Evolutionary conservation across 1,139 yeast genomes (phyloP).

Genomic region (Zygosaccharomyces pseudobailii): DNA sequence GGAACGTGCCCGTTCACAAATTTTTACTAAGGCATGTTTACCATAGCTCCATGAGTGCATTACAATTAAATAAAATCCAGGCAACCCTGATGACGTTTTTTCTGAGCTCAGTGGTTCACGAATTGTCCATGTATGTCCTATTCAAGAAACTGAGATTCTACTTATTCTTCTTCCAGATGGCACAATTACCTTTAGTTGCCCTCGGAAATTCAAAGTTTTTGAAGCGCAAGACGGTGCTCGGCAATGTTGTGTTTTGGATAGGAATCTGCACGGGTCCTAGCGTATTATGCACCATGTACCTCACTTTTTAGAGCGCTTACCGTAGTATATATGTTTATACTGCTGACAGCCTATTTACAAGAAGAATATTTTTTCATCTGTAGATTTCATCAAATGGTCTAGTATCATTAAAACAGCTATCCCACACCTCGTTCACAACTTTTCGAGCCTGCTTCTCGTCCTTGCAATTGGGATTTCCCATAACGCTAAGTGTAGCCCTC

Average conservation of each 20-base stretch:
- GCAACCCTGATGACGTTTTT: constrained; percentile 83
- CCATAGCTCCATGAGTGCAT: constrained; percentile 79
- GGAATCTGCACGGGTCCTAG: constrained; percentile 92
- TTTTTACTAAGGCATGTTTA: constrained; percentile 89
- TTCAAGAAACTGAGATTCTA: constrained; percentile 80
- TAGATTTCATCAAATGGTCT: constrained; percentile 93
- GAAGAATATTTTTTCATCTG: constrained; percentile 15
- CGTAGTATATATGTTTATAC: background rate
- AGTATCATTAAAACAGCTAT: constrained; percentile 89
- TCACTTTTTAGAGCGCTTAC: constrained; percentile 53
- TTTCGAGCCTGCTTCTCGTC: constrained; percentile 67
- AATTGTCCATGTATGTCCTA: constrained; percentile 84
- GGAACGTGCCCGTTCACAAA: constrained; percentile 95
- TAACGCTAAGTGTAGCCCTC: constrained; percentile 79
- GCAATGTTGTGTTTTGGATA: constrained; percentile 84
- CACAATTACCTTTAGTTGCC: constrained; percentile 56
- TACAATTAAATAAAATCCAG: constrained; percentile 55
- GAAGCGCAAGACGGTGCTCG: constrained; percentile 55
- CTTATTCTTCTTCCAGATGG: constrained; percentile 75
- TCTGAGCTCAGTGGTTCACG: constrained; percentile 80
- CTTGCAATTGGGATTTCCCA: constrained; percentile 79
- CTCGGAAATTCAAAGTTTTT: constrained; percentile 49
- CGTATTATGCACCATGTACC: constrained; percentile 75
- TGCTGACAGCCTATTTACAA: background rate
- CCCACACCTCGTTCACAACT: constrained; percentile 84